phyloP scores from a whole-genome alignment of 257 asterid species.

The Ilex asprella region DNA sequence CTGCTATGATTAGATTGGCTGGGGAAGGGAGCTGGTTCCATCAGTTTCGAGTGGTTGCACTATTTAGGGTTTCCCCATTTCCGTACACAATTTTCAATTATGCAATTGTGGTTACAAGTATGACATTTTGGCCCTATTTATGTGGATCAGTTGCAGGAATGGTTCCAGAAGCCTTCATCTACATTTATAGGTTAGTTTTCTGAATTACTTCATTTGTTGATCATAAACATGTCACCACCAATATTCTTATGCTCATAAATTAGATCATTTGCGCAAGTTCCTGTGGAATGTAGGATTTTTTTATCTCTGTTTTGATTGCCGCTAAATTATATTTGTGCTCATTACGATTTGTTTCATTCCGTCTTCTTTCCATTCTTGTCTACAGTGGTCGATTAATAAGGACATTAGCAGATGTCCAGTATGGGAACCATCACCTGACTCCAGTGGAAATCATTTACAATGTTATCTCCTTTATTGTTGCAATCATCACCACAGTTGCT shows the following conservation, averaged over 20 bases:
- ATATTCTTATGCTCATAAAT: no score
- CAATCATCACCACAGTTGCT: slow-evolving; percentile 47
- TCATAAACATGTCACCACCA: no score
- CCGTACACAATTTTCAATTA: slow-evolving; percentile 91
- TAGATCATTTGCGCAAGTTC: no score
- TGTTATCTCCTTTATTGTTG: slow-evolving; percentile 59
- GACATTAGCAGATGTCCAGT: slow-evolving; percentile 76
- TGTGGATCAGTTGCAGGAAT: slow-evolving; percentile 86
- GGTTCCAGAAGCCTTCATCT: slow-evolving; percentile 92
- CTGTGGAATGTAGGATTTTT: no score
- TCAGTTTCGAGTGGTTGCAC: slow-evolving; percentile 82
- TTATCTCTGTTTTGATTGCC: no score
- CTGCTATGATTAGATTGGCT: slow-evolving; percentile 75
- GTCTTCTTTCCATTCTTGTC: slow-evolving; percentile 8
- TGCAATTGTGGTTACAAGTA: slow-evolving; percentile 74
- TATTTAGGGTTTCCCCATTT: slow-evolving; percentile 80
- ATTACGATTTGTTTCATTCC: no score
- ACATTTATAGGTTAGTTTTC: slow-evolving; percentile 65
- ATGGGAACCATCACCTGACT: slow-evolving; percentile 62
- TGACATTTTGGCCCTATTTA: slow-evolving; percentile 87
- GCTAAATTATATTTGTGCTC: no score
- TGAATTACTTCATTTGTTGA: no score
- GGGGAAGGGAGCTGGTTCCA: slow-evolving; percentile 90
- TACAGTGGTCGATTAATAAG: slow-evolving; percentile 85
- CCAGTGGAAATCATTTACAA: slow-evolving; percentile 72